Evolutionary conservation across 768 basidiomycete species (phyloP).

Genomic region (Mycena rebaudengoi): DNA sequence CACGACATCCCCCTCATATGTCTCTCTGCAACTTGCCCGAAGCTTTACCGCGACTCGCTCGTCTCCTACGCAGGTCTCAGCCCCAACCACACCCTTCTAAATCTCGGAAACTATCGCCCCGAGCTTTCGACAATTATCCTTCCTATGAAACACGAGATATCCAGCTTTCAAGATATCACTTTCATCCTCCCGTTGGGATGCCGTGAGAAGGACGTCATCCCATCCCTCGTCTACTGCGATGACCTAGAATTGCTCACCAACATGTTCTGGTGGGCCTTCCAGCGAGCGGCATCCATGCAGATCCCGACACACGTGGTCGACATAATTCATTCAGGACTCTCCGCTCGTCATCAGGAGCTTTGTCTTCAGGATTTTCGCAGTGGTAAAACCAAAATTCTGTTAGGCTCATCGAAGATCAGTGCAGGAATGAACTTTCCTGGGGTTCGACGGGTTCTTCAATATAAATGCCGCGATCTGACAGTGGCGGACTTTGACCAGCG

Average conservation of each 20-base stretch:
- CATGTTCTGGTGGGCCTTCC: constrained; percentile 31
- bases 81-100: constrained; percentile 23
- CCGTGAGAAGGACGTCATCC: constrained; percentile 1
- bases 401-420: constrained; percentile 32
- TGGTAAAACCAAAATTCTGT: constrained; percentile 16
- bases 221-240: constrained; percentile 27
- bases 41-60: constrained; percentile 22
- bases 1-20: constrained; percentile 20
- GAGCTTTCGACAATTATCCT: constrained; percentile 29
- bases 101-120: constrained; percentile 27
- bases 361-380: constrained; percentile 19
- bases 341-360: constrained; percentile 21
- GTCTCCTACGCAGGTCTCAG: constrained; percentile 11
- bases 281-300: background rate
- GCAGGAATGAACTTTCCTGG: constrained; percentile 27
- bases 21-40: constrained; percentile 27
- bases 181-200: constrained; percentile 24
- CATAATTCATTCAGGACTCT: constrained; percentile 31
- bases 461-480: constrained; percentile 17
- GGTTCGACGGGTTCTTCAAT: constrained; percentile 25
- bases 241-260: constrained; percentile 22
- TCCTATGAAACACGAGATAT: constrained; percentile 15
- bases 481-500: constrained; percentile 24
- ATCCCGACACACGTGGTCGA: constrained; percentile 23
- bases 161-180: constrained; percentile 25